A percentile compares a stretch with the other conserved stretches of the same genome.
Evolutionary conservation across 768 basidiomycete species (phyloP).

Genomic region (Flagelloscypha sp.): DNA sequence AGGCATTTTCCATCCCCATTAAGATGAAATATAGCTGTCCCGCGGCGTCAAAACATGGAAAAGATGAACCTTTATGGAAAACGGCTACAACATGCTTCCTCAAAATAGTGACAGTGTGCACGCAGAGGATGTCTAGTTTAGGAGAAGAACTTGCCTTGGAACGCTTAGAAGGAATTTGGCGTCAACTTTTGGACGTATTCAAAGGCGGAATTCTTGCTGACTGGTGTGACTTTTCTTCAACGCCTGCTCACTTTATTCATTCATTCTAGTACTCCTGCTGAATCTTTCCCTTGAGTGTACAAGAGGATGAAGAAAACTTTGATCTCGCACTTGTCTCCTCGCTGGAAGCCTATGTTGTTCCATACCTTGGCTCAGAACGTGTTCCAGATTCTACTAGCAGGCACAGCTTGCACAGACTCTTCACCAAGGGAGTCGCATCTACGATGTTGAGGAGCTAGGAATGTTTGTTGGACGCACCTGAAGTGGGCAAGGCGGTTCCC

Average conservation of each 20-base stretch:
- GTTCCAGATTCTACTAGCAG: conserved; percentile 69
- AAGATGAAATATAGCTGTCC: conserved; percentile 96
- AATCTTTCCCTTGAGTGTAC: conserved; percentile 53
- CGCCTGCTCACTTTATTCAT: conserved; percentile 14
- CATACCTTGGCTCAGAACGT: conserved; percentile 58
- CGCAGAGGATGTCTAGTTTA: conserved; percentile 40
- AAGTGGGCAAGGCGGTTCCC: conserved; percentile 29
- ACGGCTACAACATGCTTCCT: conserved; percentile 82
- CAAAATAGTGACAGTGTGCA: conserved; percentile 61
- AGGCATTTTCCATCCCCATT: conserved; percentile 88
- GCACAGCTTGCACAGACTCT: conserved; percentile 61
- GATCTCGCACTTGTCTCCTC: conserved; percentile 73
- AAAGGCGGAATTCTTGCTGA: conserved; percentile 77
- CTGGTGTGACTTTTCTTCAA: conserved; percentile 47
- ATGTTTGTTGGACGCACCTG: conserved; percentile 8
- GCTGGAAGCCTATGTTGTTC: conserved; percentile 74
- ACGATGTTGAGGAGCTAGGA: conserved; percentile 27
- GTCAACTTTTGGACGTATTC: conserved; percentile 74
- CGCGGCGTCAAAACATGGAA: conserved; percentile 76
- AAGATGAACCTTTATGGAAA: conserved; percentile 89
- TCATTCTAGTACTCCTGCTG: conserved; percentile 42
- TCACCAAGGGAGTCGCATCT: conserved; percentile 62
- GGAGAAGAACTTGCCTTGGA: conserved; percentile 42
- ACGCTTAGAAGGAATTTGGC: conserved; percentile 77
- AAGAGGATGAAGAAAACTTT: conserved; percentile 78